Evolutionary conservation across 2,329 filamentous ascomycete genomes (phyloP).

Genomic region (Albophoma yamanashiensis): DNA sequence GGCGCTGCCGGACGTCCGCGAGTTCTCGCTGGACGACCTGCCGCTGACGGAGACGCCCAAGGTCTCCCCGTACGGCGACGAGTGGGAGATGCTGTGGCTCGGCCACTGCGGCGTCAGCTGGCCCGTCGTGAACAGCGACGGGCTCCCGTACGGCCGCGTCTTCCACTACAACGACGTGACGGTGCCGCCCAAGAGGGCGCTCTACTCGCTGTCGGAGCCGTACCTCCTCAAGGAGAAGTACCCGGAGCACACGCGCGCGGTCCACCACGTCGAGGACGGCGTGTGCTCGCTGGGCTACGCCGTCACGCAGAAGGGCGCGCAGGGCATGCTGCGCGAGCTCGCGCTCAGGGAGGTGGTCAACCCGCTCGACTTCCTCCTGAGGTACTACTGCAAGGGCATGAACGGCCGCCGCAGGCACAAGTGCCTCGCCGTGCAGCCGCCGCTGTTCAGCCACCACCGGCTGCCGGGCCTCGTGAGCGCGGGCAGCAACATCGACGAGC

Average conservation of each 20-base stretch:
- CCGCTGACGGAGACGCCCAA: conserved; percentile 8
- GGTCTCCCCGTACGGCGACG: conserved; percentile 33
- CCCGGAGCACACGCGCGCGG: conserved; percentile 30
- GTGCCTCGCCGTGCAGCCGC: conserved; percentile 29
- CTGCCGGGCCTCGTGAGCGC: conserved; percentile 21
- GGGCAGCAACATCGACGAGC: conserved; percentile 25
- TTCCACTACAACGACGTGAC: conserved; percentile 22
- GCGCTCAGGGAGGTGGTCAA: conserved; percentile 27
- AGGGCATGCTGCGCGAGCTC: conserved; percentile 29
- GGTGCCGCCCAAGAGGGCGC: conserved; percentile 19
- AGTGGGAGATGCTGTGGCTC: conserved; percentile 42
- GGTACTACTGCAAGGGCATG: conserved; percentile 32
- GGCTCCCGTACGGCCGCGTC: conserved; percentile 18
- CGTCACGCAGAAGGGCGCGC: conserved; percentile 30
- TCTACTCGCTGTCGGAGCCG: conserved; percentile 22
- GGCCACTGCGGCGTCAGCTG: conserved; percentile 34
- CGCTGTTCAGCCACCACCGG: conserved; percentile 34
- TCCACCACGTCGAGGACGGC: conserved; percentile 28
- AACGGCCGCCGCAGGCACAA: conserved; percentile 21
- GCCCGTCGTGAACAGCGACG: conserved; percentile 7
- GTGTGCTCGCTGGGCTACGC: conserved; percentile 33
- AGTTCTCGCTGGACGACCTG: conserved; percentile 9
- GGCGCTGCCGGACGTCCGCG: neutral
- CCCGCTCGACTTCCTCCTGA: conserved; percentile 33
- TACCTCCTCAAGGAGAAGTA: conserved; percentile 22